Evolutionary conservation across 106 monocot species (phyloP).

Genomic region (Amphibolis antarctica): DNA sequence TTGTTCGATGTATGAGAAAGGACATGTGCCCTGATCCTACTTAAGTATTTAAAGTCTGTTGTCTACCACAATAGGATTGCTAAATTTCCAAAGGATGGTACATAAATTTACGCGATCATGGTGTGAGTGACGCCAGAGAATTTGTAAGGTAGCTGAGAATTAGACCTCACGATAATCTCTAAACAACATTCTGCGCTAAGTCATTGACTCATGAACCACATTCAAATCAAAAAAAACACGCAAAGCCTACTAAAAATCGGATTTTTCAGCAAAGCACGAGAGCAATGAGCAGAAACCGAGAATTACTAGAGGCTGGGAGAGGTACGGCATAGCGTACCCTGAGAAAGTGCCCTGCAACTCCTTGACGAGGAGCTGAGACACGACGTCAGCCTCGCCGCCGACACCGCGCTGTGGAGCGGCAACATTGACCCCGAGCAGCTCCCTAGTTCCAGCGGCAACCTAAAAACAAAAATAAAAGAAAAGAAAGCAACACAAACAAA

Average conservation of each 20-base stretch:
- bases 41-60: too few species aligned
- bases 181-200: background rate
- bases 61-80: too few species aligned
- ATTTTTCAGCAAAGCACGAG: background rate
- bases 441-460: slow-evolving; percentile 6
- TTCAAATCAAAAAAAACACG: background rate
- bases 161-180: too few species aligned
- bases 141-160: too few species aligned
- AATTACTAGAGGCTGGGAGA: slow-evolving; percentile 14
- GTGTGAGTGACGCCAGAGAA: too few species aligned
- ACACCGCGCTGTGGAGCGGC: slow-evolving; percentile 14
- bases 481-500: background rate
- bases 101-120: too few species aligned
- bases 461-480: background rate
- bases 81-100: too few species aligned
- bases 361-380: slow-evolving; percentile 13
- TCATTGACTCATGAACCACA: background rate
- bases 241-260: background rate
- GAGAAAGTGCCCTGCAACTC: slow-evolving; percentile 14
- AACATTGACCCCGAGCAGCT: slow-evolving; percentile 14
- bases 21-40: too few species aligned
- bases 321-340: slow-evolving; percentile 22
- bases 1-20: too few species aligned
- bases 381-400: slow-evolving; percentile 15
- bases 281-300: background rate